Base-by-base conservation (phyloP, 2,329 filamentous ascomycete species). In the Colletotrichum orbiculare region DNA sequence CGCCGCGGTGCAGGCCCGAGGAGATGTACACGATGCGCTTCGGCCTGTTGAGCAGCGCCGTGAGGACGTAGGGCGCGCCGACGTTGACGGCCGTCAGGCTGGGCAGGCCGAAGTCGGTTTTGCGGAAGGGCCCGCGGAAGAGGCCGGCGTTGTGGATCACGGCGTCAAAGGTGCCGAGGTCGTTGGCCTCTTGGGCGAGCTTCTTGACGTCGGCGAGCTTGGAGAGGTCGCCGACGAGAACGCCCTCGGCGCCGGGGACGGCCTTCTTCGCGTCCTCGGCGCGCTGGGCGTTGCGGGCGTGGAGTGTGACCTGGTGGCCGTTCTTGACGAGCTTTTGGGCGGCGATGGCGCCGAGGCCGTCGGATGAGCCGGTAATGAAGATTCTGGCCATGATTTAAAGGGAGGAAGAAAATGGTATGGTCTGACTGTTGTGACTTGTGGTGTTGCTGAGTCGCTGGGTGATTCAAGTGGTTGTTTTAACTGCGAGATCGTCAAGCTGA, bases 71-170 rank as follows among this genome's bases (percentile, higher is more conserved):
- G 0, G 86, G 86, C 13, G 86, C 85, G 0, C 89, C 69, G 0
- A 80, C 85, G 69, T 89, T 89, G 49, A 87, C 84, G 0, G 83
- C 79, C 52, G 87, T 84, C 1, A 86, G 76, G 2, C 78, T 76
- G 0, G 84, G 81, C 25, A 86, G 67, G 2, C 72, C 60, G 7
- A 64, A 7, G 42, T 66, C 72, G n/a, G 72, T 72, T 37, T 81
- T 56, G 70, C 74, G 78, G 46, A 25, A 70, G 55, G 11, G 68
- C 13, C 81, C 80, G 37, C 73, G 73, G 60, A 81, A 82, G 33
- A 86, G 68, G 3, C 85, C 86, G 0, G 86, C 86, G 66, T 88
- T 89, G 76, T 88, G 86, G 15, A 89, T 78, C 12, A 89, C 76
- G 33, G 79, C 78, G 70, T 89, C 87, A 70, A 85, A 88, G 0